A percentile compares a stretch with the other conserved stretches of the same genome.
phyloP scores from a whole-genome alignment of 495 filamentous ascomycete species.

The Trichoderma asperelloides region DNA sequence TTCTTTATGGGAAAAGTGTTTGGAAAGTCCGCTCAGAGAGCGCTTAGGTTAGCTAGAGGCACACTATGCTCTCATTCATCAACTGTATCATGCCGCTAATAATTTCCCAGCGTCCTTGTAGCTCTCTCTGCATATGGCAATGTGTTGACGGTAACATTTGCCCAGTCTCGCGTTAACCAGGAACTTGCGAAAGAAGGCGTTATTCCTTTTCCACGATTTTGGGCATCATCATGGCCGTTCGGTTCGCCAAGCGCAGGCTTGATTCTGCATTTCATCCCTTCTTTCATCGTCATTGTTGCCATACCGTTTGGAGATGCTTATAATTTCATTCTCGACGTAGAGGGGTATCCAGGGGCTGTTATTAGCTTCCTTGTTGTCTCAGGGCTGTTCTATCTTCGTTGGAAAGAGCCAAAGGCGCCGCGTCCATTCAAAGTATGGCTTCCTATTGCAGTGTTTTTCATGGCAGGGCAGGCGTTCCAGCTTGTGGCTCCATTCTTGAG shows the following conservation, averaged over 20 bases:
- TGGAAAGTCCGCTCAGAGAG: slow-evolving; percentile 26
- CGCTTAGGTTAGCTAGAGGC: background rate
- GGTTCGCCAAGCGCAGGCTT: slow-evolving; percentile 37
- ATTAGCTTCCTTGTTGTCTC: slow-evolving; percentile 49
- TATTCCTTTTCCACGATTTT: slow-evolving; percentile 46
- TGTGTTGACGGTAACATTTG: slow-evolving; percentile 34
- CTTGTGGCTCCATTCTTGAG: slow-evolving; percentile 40
- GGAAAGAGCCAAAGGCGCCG: slow-evolving; percentile 30
- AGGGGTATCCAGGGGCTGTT: slow-evolving; percentile 34
- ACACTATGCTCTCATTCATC: background rate
- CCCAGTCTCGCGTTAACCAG: slow-evolving; percentile 56
- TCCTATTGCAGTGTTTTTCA: slow-evolving; percentile 36
- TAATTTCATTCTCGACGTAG: slow-evolving; percentile 28
- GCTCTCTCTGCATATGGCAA: slow-evolving; percentile 51
- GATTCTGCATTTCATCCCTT: slow-evolving; percentile 40
- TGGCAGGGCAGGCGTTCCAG: slow-evolving; percentile 43
- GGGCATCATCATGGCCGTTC: slow-evolving; percentile 54
- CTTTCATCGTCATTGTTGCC: slow-evolving; percentile 36
- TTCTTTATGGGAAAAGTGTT: slow-evolving; percentile 49
- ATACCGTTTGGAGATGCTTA: slow-evolving; percentile 35
- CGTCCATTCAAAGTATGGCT: slow-evolving; percentile 35
- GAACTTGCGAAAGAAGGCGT: slow-evolving; percentile 60
- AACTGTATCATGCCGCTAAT: background rate
- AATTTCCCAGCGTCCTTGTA: slow-evolving; percentile 32
- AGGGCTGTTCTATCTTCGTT: slow-evolving; percentile 38